Evolutionary conservation across 495 filamentous ascomycete genomes (phyloP).

Genomic region (Hyaloscypha bicolor): DNA sequence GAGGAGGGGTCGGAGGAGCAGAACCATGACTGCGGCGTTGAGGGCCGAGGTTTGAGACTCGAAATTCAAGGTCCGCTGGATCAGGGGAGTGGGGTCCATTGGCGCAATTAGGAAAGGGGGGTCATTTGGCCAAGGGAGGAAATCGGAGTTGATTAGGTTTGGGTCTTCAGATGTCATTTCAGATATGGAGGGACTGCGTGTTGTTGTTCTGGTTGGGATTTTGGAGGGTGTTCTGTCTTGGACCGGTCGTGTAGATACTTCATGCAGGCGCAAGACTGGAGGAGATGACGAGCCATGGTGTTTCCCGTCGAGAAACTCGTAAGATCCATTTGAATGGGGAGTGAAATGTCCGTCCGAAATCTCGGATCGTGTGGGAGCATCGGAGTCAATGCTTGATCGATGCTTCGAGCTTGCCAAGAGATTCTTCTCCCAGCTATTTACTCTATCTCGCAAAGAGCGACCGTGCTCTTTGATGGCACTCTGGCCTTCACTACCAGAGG

Average conservation of each 20-base stretch:
- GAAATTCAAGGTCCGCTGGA: constrained; percentile 49
- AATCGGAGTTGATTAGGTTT: constrained; percentile 52
- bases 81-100: constrained; percentile 50
- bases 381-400: constrained; percentile 26
- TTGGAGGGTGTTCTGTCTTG: background rate
- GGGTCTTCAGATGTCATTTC: constrained; percentile 21
- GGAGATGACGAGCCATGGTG: constrained; percentile 10
- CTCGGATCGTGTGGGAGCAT: constrained; percentile 18
- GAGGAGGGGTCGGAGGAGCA: constrained; percentile 53
- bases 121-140: constrained; percentile 50
- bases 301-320: background rate
- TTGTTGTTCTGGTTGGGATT: background rate
- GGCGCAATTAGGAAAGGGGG: constrained; percentile 42
- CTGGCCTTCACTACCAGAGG: constrained; percentile 38
- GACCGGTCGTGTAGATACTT: constrained; percentile 20
- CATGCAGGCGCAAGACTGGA: constrained; percentile 25
- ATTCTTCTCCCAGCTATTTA: constrained; percentile 31
- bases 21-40: constrained; percentile 53
- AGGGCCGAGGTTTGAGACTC: constrained; percentile 47
- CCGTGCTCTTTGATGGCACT: constrained; percentile 7
- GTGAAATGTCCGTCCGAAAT: constrained; percentile 11
- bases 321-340: background rate
- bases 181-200: background rate
- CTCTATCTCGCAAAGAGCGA: constrained; percentile 22
- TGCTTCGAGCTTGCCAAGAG: constrained; percentile 5